Base-by-base conservation (phyloP, 2,329 filamentous ascomycete species). In the Cyphellophora attinorum region DNA sequence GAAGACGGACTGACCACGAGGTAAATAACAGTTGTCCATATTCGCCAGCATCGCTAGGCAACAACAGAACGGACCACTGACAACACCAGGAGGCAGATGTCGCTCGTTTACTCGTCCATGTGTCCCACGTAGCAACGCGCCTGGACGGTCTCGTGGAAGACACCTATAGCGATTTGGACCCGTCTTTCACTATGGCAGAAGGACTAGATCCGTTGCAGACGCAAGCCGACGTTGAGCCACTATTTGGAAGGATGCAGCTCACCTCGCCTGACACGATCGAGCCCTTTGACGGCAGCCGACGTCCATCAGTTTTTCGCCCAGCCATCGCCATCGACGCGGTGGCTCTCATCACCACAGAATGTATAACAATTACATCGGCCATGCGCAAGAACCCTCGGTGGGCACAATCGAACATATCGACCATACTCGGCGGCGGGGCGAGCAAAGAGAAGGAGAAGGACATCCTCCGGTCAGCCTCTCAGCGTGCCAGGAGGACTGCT, bases 301-400 rank as follows among this genome's bases (percentile, higher is more conserved):
- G 15, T 30, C 12, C 39, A 8, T 33, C 25, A n/a, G 39, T 40
- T 19, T 15, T 25, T 10, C 33, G 25, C 2, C 35, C 36, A 15
- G 36, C 35, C 10, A 85, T 94, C 43, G 85, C 88, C 28, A 81
- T 94, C 47, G 85, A 94, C 53, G 86, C 88, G 2, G 80, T 94
- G 38, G 88, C 86, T 31, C 68, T 98, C 51, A 86, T 98, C 46
- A 94, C 93, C 44, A 94, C 89, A 61, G 91, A 98, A 78, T 98
- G 91, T 61, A 96, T 96, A 56, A 89, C 88, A 29, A 89, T 98
- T 63, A 96, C 91, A 11, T 95, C 89, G 43, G 86, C 88, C 41
- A 95, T 98, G 74, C 88, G 93, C 54, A 98, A 98, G 65, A 81
- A 95, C 73, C 83, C 86, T 45, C 82, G 91, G 46, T 96, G 89